Base-by-base conservation (phyloP, 805 yeast species). In the Novakomyces olei region DNA sequence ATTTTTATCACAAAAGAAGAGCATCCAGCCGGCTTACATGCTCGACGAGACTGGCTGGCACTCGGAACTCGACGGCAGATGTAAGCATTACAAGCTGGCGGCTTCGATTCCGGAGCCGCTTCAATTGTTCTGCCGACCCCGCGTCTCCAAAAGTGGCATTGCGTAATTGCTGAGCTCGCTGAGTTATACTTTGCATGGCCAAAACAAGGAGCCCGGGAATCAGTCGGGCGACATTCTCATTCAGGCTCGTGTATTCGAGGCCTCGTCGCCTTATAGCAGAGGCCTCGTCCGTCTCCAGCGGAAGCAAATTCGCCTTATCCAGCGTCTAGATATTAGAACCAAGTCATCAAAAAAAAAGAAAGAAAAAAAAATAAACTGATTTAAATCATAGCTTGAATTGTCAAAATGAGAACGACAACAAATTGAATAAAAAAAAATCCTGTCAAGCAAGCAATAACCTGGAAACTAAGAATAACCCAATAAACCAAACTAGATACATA, bases 141-240 rank as follows among this genome's bases (percentile, higher is more conserved):
- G 12, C 19, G 9, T 10, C 14, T n/a, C 22, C 22, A 10, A 12
- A 29, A 17, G 24, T 15, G 10, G 32, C 19, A 2, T 5, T 7
- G 6, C 19, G 15, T 5, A 19, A 15, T 19, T 29, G 19, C n/a
- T 9, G n/a, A 29, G 19, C 19, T 19, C 19, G 32, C 9, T 29
- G 25, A 4, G 19, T 29, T 6, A 29, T n/a, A 19, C 32, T 29
- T 17, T 72, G 67, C 92, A 85, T 76, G 4, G 77, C 67, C 55
- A 81, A 73, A 15, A 83, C 63, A 39, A 88, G 61, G 38, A 85
- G 51, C 33, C 69, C 68, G 4, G 96, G 93, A 33, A 88, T 63
- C 41, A 75, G 78, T 49, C 76, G 72, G 25, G 80, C 63, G 26
- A 88, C 57, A 38, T 71, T 61, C 41, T 75, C 85, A 49, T 79